phyloP scores from a whole-genome alignment of 768 basidiomycete genomes.

The Pleurotus eryngii region DNA sequence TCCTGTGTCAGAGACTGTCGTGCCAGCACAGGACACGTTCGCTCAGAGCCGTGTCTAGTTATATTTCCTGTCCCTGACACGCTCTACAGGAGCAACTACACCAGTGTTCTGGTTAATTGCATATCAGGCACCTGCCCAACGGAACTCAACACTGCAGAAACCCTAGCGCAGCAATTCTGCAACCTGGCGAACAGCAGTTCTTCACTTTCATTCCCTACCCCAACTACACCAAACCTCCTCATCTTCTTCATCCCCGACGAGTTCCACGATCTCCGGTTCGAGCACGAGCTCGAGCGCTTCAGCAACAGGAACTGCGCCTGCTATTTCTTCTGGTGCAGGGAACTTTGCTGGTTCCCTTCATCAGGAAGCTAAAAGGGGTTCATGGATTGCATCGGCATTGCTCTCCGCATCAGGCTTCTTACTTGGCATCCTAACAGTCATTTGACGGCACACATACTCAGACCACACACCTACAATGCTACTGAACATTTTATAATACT shows the following conservation, averaged over 20 bases:
- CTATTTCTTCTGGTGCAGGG: too few relatives aligned
- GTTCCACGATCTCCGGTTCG: background rate
- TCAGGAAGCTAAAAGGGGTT: too few relatives aligned
- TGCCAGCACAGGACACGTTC: too few relatives aligned
- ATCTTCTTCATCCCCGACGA: background rate
- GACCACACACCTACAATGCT: too few relatives aligned
- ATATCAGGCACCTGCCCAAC: slow-evolving; percentile 31
- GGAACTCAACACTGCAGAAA: slow-evolving; percentile 36
- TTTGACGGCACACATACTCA: too few relatives aligned
- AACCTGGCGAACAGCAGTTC: slow-evolving; percentile 31
- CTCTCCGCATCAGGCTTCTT: too few relatives aligned
- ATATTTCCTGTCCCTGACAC: too few relatives aligned
- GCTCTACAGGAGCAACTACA: slow-evolving; percentile 29
- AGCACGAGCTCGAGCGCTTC: background rate
- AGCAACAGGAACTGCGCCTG: background rate
- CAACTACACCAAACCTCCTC: slow-evolving; percentile 12
- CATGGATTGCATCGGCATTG: too few relatives aligned
- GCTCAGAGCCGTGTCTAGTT: too few relatives aligned
- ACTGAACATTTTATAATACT: too few relatives aligned
- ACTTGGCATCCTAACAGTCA: too few relatives aligned
- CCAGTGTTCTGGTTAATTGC: slow-evolving; percentile 33
- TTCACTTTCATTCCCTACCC: slow-evolving; percentile 32
- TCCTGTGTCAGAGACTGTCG: background rate
- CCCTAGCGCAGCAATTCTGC: slow-evolving; percentile 47
- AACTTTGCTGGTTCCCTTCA: too few relatives aligned